phyloP scores from a whole-genome alignment of 2,329 filamentous ascomycete species.

The Cryphonectria naterciae region DNA sequence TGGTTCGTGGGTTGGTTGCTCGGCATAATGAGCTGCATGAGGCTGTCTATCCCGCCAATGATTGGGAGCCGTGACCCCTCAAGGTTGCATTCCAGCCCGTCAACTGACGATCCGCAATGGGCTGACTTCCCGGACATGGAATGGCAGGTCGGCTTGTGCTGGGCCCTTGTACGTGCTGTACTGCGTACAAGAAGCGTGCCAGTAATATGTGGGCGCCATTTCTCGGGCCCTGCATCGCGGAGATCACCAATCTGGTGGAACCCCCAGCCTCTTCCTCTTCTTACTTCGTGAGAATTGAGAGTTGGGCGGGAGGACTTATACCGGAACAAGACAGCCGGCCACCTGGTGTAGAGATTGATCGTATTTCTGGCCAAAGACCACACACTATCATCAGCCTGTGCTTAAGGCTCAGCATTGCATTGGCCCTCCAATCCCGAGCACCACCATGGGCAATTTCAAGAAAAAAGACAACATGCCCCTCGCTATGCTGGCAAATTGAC shows the following conservation, averaged over 20 bases:
- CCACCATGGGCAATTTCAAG: not conserved
- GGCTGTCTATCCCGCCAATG: constrained; percentile 14
- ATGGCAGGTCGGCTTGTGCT: not conserved
- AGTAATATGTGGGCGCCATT: not conserved
- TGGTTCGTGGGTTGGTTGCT: not conserved
- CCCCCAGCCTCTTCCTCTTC: not conserved
- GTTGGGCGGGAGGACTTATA: not conserved
- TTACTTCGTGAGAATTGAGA: not conserved
- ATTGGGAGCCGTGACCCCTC: not conserved
- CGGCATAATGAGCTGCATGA: constrained; percentile 17
- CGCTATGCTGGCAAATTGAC: constrained; percentile 14
- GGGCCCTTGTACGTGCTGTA: not conserved
- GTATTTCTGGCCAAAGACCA: not conserved
- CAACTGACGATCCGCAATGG: constrained; percentile 17
- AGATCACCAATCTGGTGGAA: not conserved
- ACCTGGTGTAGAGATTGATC: not conserved
- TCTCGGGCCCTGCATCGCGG: not conserved
- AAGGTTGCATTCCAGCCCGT: constrained; percentile 15
- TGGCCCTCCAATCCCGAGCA: not conserved
- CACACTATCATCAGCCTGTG: not conserved
- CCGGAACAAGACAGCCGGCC: not conserved
- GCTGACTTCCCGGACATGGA: constrained; percentile 11
- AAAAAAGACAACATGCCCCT: constrained; percentile 5
- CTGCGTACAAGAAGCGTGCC: not conserved
- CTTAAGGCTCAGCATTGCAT: not conserved